Conservation (phyloP, 768 basidiomycete species). For the Hygrophorus russula region DNA sequence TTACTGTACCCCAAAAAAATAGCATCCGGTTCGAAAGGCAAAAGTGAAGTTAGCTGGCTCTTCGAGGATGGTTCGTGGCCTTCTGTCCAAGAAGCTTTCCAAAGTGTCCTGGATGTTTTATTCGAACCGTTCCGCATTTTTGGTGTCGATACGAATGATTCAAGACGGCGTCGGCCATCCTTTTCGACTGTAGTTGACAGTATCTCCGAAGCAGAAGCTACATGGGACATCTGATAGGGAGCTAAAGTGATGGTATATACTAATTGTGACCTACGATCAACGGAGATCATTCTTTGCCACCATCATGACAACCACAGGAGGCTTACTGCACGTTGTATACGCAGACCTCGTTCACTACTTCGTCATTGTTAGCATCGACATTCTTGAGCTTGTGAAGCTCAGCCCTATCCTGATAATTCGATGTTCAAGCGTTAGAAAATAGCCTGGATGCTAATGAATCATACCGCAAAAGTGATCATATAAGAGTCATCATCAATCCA, state of each 20-base stretch:
- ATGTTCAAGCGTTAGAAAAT: neutral
- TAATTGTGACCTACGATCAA: slow-evolving; percentile 7
- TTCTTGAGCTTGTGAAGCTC: slow-evolving; percentile 24
- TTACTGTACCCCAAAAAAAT: slow-evolving; percentile 59
- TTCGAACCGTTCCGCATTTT: slow-evolving; percentile 3
- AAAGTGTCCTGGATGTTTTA: slow-evolving; percentile 13
- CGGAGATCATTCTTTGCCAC: neutral
- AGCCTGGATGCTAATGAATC: neutral
- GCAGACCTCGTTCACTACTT: neutral
- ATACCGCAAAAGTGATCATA: slow-evolving; percentile 29
- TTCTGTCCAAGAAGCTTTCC: slow-evolving; percentile 13
- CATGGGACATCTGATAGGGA: slow-evolving; percentile 12
- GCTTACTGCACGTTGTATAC: slow-evolving; percentile 7
- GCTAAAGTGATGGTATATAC: slow-evolving; percentile 12
- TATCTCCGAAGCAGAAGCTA: slow-evolving; percentile 13
- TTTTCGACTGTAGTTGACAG: slow-evolving; percentile 10
- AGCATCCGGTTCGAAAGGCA: slow-evolving; percentile 46
- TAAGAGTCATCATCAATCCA: slow-evolving; percentile 31
- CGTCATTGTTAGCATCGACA: slow-evolving; percentile 25
- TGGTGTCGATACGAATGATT: slow-evolving; percentile 14
- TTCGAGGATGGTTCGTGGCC: neutral
- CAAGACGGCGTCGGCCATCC: slow-evolving; percentile 7
- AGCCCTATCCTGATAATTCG: slow-evolving; percentile 23
- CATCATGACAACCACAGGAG: neutral
- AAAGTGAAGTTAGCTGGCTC: slow-evolving; percentile 23